These are phyloP conservation scores for Lupinus albus DNA, from an alignment of 306 rosid species.

Conservation along the genomic window DNA sequence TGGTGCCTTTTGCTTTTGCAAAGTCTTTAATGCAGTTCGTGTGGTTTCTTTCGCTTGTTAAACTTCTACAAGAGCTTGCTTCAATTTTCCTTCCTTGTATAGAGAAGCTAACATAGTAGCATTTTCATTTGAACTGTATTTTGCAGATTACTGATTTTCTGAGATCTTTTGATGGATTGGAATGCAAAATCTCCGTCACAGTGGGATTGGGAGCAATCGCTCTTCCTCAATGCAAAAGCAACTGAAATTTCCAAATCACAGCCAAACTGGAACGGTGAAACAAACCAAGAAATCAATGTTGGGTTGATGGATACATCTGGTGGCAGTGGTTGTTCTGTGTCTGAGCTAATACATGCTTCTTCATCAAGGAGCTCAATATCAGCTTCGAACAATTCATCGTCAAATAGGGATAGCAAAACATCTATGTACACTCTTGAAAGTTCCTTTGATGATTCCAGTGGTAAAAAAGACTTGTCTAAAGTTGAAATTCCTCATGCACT, in stretches of 20 bases:
- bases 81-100: background rate
- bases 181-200: conserved; percentile 55
- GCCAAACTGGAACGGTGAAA: conserved; percentile 52
- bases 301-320: conserved; percentile 52
- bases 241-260: conserved; percentile 54
- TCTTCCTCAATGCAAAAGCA: conserved; percentile 50
- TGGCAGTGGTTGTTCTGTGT: conserved; percentile 56
- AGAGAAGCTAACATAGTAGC: conserved; percentile 5
- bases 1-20: conserved; percentile 1
- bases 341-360: conserved; percentile 50
- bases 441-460: conserved; percentile 51
- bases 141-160: conserved; percentile 43
- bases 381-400: conserved; percentile 65
- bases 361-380: conserved; percentile 68
- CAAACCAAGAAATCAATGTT: conserved; percentile 53
- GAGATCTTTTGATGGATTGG: conserved; percentile 71
- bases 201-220: conserved; percentile 76
- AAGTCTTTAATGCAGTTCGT: conserved; percentile 25
- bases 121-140: conserved; percentile 22
- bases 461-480: conserved; percentile 49
- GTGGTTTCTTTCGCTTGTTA: conserved; percentile 26
- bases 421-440: conserved; percentile 55
- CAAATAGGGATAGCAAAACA: conserved; percentile 64
- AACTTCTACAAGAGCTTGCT: background rate
- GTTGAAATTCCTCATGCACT: conserved; percentile 47